Base-by-base conservation (phyloP, 2,329 filamentous ascomycete species). In the Diplocarpon rosae region DNA sequence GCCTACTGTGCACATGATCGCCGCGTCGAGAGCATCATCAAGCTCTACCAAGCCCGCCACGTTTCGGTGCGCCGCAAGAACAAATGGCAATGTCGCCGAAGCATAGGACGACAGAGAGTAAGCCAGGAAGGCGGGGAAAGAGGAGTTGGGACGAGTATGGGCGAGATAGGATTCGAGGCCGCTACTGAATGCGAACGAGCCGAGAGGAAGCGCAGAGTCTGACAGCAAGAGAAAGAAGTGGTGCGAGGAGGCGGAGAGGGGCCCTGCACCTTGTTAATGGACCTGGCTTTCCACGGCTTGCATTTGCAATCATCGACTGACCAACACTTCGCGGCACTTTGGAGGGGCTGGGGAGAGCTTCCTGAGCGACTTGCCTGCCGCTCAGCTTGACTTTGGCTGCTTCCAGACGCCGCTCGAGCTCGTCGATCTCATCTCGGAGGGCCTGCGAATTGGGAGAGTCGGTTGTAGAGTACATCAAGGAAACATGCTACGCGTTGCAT, bases 101-200 rank as follows among this genome's bases (percentile, higher is more conserved):
- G 84, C 82, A 58, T 85, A 76, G 8, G 83, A 83, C 6, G 76
- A 72, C 5, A 90, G 65, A 2, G 84, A 87, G 16, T 85, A 68
- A 10, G 74, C 71, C 13, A 92, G 72, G 65, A 92, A 92, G 37
- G 68, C 64, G 35, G 75, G 60, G 63, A 87, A 83, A 16, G 70
- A 69, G 15, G 66, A 59, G 14, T 62, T 49, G 33, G 61, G 62
- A 48, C 64, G 67, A 53, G 70, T 69, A 67, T 92, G 85, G 3
- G 82, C 80, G 14, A 89, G 76, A 62, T 83, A 90, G 33, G 85
- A 90, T 66, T 92, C 85, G 13, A 92, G 73, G 2, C 85, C 85
- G 54, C 78, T 83, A 68, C 80, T 85, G 68, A 90, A 92, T 57
- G 85, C 85, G 65, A 92, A 92, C n/a, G 85, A 86, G 46, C 85